Percentiles rank a stretch among this genome's conserved stretches.
Conservation (phyloP, 192 early-diverging fungal genomes). For the Linnemannia schmuckeri region DNA sequence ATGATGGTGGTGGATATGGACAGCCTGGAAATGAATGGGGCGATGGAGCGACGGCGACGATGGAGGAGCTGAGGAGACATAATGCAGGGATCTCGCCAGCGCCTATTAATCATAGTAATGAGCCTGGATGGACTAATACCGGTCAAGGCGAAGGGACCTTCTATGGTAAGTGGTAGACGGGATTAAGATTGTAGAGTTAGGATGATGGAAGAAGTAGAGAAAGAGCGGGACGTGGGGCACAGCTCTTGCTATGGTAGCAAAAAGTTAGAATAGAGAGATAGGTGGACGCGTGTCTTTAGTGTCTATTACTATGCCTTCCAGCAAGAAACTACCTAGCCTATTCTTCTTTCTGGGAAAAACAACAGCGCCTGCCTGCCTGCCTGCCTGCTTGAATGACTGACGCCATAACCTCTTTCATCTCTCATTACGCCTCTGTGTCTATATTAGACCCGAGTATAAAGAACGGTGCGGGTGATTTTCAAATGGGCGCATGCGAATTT, state of each 20-base stretch:
- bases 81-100: constrained; percentile 23
- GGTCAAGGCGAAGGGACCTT: constrained; percentile 65
- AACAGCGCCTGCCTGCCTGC: too few species aligned
- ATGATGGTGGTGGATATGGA: constrained; percentile 10
- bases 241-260: too few species aligned
- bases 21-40: neutral
- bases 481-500: constrained; percentile 45
- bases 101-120: constrained; percentile 43
- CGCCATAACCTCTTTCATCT: neutral
- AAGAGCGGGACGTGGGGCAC: too few species aligned
- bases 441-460: constrained; percentile 21
- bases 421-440: constrained; percentile 26
- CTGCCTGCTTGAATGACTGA: neutral
- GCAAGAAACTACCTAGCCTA: too few species aligned
- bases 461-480: constrained; percentile 12
- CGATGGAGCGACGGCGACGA: constrained; percentile 15
- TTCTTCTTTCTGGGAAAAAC: too few species aligned
- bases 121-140: constrained; percentile 17
- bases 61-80: constrained; percentile 21
- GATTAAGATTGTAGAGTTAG: too few species aligned
- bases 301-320: too few species aligned
- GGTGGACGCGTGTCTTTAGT: too few species aligned
- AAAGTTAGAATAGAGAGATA: too few species aligned
- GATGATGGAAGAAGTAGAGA: too few species aligned
- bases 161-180: constrained; percentile 52